A percentile compares a stretch with the other conserved stretches of the same genome.
These are phyloP conservation scores for Passiflora organensis DNA, from an alignment of 345 rosid species.

Conservation along the genomic window DNA sequence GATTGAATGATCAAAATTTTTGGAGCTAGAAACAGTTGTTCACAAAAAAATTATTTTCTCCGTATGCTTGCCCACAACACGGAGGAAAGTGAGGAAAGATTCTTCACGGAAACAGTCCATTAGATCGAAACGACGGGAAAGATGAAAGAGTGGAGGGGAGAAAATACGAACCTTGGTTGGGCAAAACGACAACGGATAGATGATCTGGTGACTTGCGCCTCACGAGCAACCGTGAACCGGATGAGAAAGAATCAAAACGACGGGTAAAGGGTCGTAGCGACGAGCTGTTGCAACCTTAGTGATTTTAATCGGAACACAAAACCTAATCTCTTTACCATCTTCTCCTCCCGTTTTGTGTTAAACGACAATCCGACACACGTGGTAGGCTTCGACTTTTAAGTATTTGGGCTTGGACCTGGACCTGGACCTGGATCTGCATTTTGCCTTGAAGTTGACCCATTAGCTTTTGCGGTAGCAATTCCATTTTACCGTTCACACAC, in stretches of 20 bases:
- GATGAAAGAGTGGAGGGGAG: slow-evolving; percentile 16
- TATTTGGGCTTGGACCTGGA: too few species aligned
- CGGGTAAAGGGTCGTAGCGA: slow-evolving; percentile 8
- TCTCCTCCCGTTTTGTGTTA: background rate
- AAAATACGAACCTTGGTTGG: slow-evolving; percentile 25
- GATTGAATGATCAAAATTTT: too few species aligned
- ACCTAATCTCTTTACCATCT: background rate
- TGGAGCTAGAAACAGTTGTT: too few species aligned
- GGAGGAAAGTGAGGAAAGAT: background rate
- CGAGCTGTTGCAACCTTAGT: background rate
- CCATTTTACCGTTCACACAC: too few species aligned
- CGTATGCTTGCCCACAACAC: too few species aligned
- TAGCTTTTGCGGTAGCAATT: too few species aligned
- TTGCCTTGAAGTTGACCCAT: too few species aligned
- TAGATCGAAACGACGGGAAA: background rate
- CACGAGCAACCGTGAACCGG: slow-evolving; percentile 7
- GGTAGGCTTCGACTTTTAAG: too few species aligned
- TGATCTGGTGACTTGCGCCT: slow-evolving; percentile 10
- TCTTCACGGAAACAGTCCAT: background rate
- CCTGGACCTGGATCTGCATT: too few species aligned
- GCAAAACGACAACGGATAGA: slow-evolving; percentile 61
- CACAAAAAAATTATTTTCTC: too few species aligned
- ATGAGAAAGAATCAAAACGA: slow-evolving; percentile 10
- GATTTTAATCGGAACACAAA: background rate
- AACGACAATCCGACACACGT: too few species aligned